Evolutionary conservation across 208 protist genomes (phyloP).

Genomic region (Acanthamoeba castellanii): DNA sequence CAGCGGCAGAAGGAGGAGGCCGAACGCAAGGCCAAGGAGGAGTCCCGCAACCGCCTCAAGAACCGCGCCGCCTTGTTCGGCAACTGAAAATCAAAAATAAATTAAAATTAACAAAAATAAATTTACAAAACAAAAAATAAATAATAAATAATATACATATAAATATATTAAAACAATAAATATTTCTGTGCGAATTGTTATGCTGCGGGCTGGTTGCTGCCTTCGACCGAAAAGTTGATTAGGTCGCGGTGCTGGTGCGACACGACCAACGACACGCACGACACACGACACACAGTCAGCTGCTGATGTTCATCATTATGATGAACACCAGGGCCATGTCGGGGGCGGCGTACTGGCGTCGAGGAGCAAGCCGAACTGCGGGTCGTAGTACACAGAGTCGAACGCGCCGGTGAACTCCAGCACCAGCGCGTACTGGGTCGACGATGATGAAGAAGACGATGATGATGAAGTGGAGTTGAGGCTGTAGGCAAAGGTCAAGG

Average conservation of each 20-base stretch:
- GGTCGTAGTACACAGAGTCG: not conserved
- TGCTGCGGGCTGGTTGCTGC: too few species aligned
- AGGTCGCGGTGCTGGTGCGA: not conserved
- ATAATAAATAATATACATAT: too few species aligned
- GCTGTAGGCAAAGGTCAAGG: not conserved
- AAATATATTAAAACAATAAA: not conserved
- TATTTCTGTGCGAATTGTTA: not conserved
- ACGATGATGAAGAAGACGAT: not conserved
- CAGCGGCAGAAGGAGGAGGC: conserved; percentile 65
- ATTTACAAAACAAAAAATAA: too few species aligned
- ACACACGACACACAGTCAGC: too few species aligned
- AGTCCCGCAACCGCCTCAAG: conserved; percentile 62
- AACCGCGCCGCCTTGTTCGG: conserved; percentile 52
- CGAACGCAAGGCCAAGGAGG: conserved; percentile 18
- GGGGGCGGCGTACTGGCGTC: too few species aligned
- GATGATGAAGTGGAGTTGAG: not conserved
- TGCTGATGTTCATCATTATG: too few species aligned
- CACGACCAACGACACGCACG: too few species aligned
- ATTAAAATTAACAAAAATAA: too few species aligned
- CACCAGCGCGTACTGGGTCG: not conserved
- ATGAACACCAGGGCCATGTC: too few species aligned
- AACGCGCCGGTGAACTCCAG: not conserved
- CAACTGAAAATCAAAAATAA: conserved; percentile 28
- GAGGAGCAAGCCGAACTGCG: not conserved
- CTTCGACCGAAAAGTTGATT: not conserved